Percentiles rank a stretch among this genome's conserved stretches.
phyloP scores from a whole-genome alignment of 352 stramenopile species.

The Pythium coloratum region DNA sequence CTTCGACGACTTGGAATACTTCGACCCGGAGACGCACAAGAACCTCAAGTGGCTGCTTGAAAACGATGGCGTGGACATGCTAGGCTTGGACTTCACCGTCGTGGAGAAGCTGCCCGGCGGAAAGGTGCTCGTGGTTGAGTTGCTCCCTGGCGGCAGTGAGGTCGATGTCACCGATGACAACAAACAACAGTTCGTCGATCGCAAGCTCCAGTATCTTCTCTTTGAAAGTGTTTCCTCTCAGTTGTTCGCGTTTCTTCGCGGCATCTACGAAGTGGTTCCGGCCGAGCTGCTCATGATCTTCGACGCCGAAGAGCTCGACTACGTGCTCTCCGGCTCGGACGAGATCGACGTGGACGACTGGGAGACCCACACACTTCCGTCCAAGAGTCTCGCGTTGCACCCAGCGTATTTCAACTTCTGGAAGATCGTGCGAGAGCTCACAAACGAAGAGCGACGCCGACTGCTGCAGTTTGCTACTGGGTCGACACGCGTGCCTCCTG shows the following conservation, averaged over 20 bases:
- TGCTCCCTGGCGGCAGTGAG: constrained; percentile 52
- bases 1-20: constrained; percentile 92
- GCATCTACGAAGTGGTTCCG: constrained; percentile 96
- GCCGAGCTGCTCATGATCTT: constrained; percentile 90
- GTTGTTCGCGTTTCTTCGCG: constrained; percentile 90
- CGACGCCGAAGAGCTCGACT: constrained; percentile 93
- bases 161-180: constrained; percentile 95
- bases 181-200: constrained; percentile 92
- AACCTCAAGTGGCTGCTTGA: constrained; percentile 71
- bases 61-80: constrained; percentile 50
- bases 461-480: constrained; percentile 43
- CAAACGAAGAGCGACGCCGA: constrained; percentile 31
- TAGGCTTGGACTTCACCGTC: constrained; percentile 71
- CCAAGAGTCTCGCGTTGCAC: constrained; percentile 15
- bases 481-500: constrained; percentile 19
- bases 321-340: constrained; percentile 91
- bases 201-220: constrained; percentile 92
- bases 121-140: constrained; percentile 37
- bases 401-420: constrained; percentile 27
- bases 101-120: constrained; percentile 31
- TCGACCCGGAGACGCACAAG: constrained; percentile 59
- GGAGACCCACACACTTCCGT: constrained; percentile 67
- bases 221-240: constrained; percentile 91
- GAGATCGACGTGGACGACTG: constrained; percentile 93
- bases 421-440: constrained; percentile 56